phyloP scores from a whole-genome alignment of 768 basidiomycete species.

The Termitomyces sp. region DNA sequence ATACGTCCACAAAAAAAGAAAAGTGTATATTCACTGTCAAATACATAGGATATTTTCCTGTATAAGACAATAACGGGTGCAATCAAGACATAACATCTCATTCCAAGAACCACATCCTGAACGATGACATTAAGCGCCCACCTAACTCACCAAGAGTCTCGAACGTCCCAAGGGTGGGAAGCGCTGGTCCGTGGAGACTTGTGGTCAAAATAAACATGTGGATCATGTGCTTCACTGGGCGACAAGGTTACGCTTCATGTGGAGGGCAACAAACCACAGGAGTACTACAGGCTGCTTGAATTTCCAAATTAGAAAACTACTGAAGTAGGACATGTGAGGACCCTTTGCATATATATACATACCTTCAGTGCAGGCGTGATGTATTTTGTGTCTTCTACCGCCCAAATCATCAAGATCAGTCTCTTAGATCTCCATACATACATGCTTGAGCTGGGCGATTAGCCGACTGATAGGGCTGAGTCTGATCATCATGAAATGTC shows the following conservation, averaged over 20 bases:
- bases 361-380: too few species aligned
- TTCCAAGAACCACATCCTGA: neutral
- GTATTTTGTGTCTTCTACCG: too few species aligned
- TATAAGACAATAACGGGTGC: neutral
- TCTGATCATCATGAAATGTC: too few species aligned
- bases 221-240: neutral
- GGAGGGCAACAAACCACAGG: neutral
- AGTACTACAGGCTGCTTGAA: neutral
- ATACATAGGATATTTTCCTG: neutral
- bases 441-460: too few species aligned
- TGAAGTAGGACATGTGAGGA: too few species aligned
- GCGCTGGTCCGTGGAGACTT: neutral
- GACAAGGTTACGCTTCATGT: neutral
- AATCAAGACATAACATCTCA: neutral
- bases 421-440: too few species aligned
- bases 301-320: neutral
- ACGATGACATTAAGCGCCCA: slow-evolving; percentile 1
- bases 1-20: neutral
- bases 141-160: neutral
- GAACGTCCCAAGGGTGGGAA: neutral
- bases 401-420: too few species aligned
- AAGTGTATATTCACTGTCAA: slow-evolving; percentile 1
- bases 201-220: neutral
- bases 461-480: too few species aligned
- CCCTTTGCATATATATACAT: too few species aligned